Percentiles rank a stretch among this genome's conserved stretches.
Evolutionary conservation across 768 basidiomycete genomes (phyloP).

Genomic region (Dioszegia crocea): DNA sequence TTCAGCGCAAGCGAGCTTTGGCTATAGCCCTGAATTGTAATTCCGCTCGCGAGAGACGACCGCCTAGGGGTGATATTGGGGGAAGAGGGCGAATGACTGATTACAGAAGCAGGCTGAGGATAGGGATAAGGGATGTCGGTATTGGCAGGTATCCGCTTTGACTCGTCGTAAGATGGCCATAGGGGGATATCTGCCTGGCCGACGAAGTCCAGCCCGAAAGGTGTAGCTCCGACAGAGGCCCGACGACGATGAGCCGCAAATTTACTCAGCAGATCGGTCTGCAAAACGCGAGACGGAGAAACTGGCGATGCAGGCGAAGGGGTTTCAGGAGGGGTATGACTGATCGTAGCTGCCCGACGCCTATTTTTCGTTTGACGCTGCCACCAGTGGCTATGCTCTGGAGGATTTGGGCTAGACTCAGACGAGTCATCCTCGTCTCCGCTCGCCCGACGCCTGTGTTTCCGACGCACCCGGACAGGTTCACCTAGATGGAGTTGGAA

Average conservation of each 20-base stretch:
- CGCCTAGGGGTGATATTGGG: constrained; percentile 5
- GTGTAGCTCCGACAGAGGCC: constrained; percentile 12
- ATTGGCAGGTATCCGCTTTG: no score
- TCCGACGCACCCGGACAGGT: not conserved
- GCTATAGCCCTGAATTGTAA: not conserved
- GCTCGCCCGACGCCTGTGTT: not conserved
- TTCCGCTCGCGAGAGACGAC: not conserved
- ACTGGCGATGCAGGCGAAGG: not conserved
- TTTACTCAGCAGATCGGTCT: not conserved
- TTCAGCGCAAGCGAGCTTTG: not conserved
- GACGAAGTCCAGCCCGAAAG: constrained; percentile 10
- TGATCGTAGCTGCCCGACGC: constrained; percentile 10
- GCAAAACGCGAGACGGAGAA: not conserved
- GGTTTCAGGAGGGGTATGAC: constrained; percentile 3
- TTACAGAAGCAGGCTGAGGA: constrained; percentile 26
- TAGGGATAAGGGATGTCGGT: constrained; percentile 26
- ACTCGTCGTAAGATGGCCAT: no score
- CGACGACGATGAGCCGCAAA: constrained; percentile 4
- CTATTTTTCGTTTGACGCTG: constrained; percentile 1
- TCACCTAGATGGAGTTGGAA: constrained; percentile 11
- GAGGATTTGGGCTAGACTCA: not conserved
- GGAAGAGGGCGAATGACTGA: constrained; percentile 22
- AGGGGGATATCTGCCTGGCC: no score
- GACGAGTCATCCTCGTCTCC: constrained; percentile 1
- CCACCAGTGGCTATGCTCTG: not conserved